phyloP scores from a whole-genome alignment of 2,329 filamentous ascomycete genomes.

The Tympanopsis confertula region DNA sequence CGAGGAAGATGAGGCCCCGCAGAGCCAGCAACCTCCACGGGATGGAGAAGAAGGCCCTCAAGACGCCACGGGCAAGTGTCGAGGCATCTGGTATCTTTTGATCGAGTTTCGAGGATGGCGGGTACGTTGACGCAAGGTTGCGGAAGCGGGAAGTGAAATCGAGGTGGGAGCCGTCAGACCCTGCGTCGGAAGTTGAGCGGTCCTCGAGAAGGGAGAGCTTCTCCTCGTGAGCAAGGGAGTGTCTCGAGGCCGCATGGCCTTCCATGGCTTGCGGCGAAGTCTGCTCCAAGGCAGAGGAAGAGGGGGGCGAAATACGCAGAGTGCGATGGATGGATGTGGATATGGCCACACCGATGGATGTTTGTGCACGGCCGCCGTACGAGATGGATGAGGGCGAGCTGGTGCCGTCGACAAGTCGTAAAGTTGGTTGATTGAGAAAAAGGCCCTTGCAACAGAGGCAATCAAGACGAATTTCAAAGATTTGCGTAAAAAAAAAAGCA shows the following conservation, averaged over 20 bases:
- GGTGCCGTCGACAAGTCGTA: no score
- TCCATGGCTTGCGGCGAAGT: no score
- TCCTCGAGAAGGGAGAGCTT: conserved; percentile 32
- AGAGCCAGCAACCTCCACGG: conserved; percentile 24
- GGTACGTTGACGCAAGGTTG: conserved; percentile 16
- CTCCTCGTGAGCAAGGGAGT: conserved; percentile 27
- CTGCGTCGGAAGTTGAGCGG: conserved; percentile 25
- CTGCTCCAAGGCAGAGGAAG: no score
- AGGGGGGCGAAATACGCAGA: no score
- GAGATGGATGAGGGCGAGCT: no score
- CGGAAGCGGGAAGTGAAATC: conserved; percentile 19
- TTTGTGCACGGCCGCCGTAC: no score
- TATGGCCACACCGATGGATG: no score
- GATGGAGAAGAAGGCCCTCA: conserved; percentile 15
- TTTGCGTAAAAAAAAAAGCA: no score
- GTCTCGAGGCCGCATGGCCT: conserved; percentile 19
- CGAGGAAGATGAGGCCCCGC: conserved; percentile 28
- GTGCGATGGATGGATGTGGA: no score
- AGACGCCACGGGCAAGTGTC: conserved; percentile 12
- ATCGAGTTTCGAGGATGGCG: conserved; percentile 22
- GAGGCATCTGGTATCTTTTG: conserved; percentile 17
- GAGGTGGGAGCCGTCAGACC: conserved; percentile 3
- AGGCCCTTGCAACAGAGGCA: no score
- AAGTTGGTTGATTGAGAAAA: no score
- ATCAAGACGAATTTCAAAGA: no score